Percentiles rank a stretch among this genome's conserved stretches.
phyloP scores from a whole-genome alignment of 805 yeast species.

The Brettanomyces custersianus region DNA sequence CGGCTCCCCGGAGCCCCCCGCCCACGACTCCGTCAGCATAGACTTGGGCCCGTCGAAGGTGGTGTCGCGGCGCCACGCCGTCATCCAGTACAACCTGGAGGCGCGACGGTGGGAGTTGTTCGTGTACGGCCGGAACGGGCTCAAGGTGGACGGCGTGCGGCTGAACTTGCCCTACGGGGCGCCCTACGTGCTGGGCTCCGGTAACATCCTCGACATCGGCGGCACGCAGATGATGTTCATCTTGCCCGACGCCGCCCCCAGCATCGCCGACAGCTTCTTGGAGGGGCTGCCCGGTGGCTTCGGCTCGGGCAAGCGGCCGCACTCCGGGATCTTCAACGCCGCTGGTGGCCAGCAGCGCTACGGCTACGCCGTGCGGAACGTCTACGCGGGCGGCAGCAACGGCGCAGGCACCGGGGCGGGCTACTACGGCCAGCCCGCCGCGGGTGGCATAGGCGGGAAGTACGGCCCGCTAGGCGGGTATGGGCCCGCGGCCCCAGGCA shows the following conservation, averaged over 20 bases:
- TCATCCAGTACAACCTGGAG: conserved; percentile 66
- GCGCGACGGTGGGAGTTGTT: conserved; percentile 79
- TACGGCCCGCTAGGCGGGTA: too few species aligned
- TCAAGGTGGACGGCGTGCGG: conserved; percentile 72
- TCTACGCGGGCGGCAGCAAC: too few species aligned
- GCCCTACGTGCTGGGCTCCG: conserved; percentile 60
- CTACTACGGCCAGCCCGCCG: background rate
- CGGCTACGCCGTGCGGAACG: too few species aligned
- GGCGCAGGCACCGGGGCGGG: too few species aligned
- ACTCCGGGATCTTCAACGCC: conserved; percentile 10
- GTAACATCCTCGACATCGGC: conserved; percentile 90
- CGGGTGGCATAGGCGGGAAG: background rate
- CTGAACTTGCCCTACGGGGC: conserved; percentile 27
- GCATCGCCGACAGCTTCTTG: conserved; percentile 42
- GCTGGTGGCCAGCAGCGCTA: conserved; percentile 3
- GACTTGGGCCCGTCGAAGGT: conserved; percentile 97
- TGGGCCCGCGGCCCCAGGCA: too few species aligned
- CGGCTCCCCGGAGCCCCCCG: too few species aligned
- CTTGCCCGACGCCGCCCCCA: conserved; percentile 81
- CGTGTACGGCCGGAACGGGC: conserved; percentile 86
- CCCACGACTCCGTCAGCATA: conserved; percentile 55
- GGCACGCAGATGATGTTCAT: conserved; percentile 99
- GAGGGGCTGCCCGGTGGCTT: conserved; percentile 21
- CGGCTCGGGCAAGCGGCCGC: conserved; percentile 14
- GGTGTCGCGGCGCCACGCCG: conserved; percentile 88